phyloP scores from a whole-genome alignment of 2,329 filamentous ascomycete species.

The Colletotrichum paranaense region DNA sequence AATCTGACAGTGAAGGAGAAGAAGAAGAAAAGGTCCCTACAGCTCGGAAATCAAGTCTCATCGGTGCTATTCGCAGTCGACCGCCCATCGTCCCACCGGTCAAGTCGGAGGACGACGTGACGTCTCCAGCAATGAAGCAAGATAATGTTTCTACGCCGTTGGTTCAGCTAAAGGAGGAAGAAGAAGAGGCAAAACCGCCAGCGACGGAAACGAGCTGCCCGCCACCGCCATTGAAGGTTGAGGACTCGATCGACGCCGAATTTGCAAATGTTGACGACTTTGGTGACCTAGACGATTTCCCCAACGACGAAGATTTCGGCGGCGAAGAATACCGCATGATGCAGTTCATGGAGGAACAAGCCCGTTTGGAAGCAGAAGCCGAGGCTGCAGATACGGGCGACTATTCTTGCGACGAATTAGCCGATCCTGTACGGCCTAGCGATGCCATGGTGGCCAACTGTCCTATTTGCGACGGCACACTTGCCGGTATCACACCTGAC shows the following conservation, averaged over 20 bases:
- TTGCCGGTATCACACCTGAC: constrained; percentile 70
- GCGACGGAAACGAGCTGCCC: constrained; percentile 34
- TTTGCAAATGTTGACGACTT: constrained; percentile 49
- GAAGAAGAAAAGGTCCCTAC: constrained; percentile 42
- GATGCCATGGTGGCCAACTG: constrained; percentile 62
- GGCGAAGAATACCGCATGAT: constrained; percentile 75
- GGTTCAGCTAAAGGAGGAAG: neutral
- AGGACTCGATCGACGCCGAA: constrained; percentile 45
- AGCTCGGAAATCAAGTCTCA: neutral
- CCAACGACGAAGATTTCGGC: constrained; percentile 58
- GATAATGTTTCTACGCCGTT: neutral
- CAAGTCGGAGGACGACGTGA: neutral
- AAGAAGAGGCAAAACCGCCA: constrained; percentile 3
- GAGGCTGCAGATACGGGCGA: constrained; percentile 59
- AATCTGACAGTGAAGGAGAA: constrained; percentile 70
- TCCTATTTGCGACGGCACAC: constrained; percentile 79
- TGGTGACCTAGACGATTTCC: constrained; percentile 67
- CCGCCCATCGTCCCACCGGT: neutral
- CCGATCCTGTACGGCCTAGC: constrained; percentile 43
- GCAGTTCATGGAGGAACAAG: constrained; percentile 82
- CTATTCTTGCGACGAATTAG: constrained; percentile 46
- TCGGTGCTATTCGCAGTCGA: neutral
- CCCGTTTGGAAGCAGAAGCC: constrained; percentile 68
- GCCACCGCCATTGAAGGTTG: constrained; percentile 41
- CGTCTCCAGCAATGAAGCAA: neutral